phyloP scores from a whole-genome alignment of 306 rosid species.

The Cucurbita pepo region DNA sequence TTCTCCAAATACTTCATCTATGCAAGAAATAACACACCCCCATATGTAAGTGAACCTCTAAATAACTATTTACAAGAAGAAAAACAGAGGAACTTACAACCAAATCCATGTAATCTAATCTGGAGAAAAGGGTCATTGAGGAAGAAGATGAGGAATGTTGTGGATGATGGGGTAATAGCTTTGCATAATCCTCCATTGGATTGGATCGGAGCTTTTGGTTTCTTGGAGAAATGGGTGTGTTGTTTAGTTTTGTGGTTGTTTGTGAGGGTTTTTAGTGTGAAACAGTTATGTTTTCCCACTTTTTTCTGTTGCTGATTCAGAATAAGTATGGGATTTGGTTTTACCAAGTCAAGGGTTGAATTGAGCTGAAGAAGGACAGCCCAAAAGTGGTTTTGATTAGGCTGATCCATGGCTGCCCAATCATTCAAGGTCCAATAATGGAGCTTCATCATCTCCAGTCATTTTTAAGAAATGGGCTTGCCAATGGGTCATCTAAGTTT shows the following conservation, averaged over 20 bases:
- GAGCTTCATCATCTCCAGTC: background rate
- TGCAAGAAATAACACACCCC: background rate
- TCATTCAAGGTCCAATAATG: background rate
- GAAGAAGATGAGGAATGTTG: background rate
- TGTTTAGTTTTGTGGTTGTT: background rate
- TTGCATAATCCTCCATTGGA: background rate
- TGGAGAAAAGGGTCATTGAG: conserved; percentile 44
- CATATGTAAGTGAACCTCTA: background rate
- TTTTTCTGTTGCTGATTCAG: background rate
- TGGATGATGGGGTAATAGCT: background rate
- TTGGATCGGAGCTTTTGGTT: background rate
- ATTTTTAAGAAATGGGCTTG: background rate
- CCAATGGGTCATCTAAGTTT: background rate
- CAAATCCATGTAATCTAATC: conserved; percentile 65
- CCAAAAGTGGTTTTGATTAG: background rate
- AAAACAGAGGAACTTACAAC: conserved; percentile 15
- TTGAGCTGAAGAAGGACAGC: background rate
- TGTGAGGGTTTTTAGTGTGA: background rate
- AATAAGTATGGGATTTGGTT: background rate
- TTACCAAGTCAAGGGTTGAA: background rate
- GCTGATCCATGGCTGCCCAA: background rate
- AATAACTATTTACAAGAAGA: background rate
- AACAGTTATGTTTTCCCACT: background rate
- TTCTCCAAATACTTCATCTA: conserved; percentile 65
- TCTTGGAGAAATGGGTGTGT: background rate